phyloP scores from a whole-genome alignment of 2,329 filamentous ascomycete species.

The Calonectria hawksworthii region DNA sequence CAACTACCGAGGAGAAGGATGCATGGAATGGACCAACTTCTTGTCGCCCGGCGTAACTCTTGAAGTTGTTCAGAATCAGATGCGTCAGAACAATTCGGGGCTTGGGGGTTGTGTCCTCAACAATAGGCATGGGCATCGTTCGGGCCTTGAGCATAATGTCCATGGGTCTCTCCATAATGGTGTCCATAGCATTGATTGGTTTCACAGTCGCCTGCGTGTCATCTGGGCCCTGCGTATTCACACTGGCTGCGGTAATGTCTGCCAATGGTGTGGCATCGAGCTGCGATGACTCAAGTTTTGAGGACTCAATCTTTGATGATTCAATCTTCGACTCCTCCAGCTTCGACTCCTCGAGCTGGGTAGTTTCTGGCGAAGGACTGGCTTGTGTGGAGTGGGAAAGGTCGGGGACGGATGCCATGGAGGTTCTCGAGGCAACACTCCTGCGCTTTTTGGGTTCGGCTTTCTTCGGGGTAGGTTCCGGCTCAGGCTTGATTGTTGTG shows the following conservation, averaged over 20 bases:
- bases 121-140: conserved; percentile 74
- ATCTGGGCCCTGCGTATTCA: conserved; percentile 63
- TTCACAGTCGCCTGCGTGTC: conserved; percentile 65
- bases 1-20: conserved; percentile 97
- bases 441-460: conserved; percentile 77
- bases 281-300: background rate
- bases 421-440: conserved; percentile 63
- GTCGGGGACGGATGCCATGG: conserved; percentile 57
- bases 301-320: conserved; percentile 49
- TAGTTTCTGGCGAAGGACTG: conserved; percentile 70
- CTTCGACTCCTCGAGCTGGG: conserved; percentile 59
- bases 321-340: background rate
- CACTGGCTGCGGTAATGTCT: conserved; percentile 78
- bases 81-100: conserved; percentile 93
- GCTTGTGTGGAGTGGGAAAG: conserved; percentile 60
- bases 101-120: conserved; percentile 83
- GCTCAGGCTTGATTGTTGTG: conserved; percentile 50
- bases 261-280: conserved; percentile 71
- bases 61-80: conserved; percentile 95
- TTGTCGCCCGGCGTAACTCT: conserved; percentile 96
- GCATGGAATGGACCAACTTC: conserved; percentile 97
- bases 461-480: conserved; percentile 53
- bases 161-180: conserved; percentile 88
- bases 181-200: conserved; percentile 82
- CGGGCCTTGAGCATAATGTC: conserved; percentile 93